Conservation (phyloP, 2,329 filamentous ascomycete genomes). For the Paraconiothyrium brasiliense region DNA sequence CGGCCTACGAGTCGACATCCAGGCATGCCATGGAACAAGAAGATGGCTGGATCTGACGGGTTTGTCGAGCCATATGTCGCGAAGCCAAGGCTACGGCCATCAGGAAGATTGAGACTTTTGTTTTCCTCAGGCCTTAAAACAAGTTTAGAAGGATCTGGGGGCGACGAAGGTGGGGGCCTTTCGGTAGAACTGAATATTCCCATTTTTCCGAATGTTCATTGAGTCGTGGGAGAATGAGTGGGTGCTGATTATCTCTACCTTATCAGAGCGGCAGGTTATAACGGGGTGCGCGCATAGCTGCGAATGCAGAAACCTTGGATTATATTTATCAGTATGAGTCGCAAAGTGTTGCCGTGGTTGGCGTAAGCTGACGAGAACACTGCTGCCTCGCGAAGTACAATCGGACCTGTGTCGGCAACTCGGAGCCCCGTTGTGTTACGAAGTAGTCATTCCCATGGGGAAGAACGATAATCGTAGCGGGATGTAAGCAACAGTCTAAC, state of each 20-base stretch:
- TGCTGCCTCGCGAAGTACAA: conserved; percentile 9
- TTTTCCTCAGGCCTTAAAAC: conserved; percentile 21
- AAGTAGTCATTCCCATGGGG: background rate
- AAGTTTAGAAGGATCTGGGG: conserved; percentile 29
- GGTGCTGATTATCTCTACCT: background rate
- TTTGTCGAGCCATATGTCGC: conserved; percentile 26
- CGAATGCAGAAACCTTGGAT: conserved; percentile 1
- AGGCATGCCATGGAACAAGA: conserved; percentile 29
- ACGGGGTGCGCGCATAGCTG: background rate
- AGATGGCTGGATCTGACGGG: conserved; percentile 25
- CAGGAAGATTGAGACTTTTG: conserved; percentile 22
- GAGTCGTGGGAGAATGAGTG: conserved; percentile 2
- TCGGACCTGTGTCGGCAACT: conserved; percentile 13
- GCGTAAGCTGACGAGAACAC: conserved; percentile 19
- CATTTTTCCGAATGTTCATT: conserved; percentile 13
- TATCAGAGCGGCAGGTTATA: no score
- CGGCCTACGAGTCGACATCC: conserved; percentile 24
- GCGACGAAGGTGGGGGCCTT: conserved; percentile 23
- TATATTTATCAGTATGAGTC: conserved; percentile 8
- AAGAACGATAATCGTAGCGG: no score
- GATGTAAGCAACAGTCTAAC: no score
- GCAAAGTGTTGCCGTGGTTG: conserved; percentile 8
- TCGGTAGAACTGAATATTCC: conserved; percentile 24
- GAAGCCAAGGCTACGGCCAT: conserved; percentile 23
- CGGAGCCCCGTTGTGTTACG: conserved; percentile 22